These are phyloP conservation scores for Lotus japonicus DNA, from an alignment of 306 rosid genomes.

Conservation along the genomic window DNA sequence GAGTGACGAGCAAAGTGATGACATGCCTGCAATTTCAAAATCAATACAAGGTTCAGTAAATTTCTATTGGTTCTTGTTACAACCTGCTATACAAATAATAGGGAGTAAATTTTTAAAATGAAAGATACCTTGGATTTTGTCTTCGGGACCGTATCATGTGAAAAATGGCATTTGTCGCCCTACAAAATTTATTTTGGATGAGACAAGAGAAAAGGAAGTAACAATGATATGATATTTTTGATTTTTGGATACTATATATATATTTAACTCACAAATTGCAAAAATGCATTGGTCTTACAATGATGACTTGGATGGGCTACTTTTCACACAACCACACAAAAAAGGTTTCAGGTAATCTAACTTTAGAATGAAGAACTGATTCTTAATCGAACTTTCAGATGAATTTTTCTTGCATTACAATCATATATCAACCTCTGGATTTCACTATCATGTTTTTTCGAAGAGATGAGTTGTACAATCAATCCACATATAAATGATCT, in stretches of 20 bases:
- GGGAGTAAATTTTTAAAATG: background rate
- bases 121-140: constrained; percentile 67
- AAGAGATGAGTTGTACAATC: background rate
- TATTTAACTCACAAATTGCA: background rate
- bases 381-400: background rate
- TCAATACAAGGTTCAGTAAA: background rate
- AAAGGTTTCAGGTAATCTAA: background rate
- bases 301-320: background rate
- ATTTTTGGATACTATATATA: background rate
- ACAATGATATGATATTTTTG: background rate
- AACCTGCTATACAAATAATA: background rate
- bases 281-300: background rate
- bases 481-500: background rate
- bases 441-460: background rate
- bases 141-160: constrained; percentile 65
- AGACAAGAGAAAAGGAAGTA: constrained; percentile 13
- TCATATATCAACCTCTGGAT: background rate
- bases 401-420: background rate
- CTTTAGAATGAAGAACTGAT: constrained; percentile 1
- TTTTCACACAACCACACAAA: background rate
- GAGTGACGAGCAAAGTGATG: constrained; percentile 53
- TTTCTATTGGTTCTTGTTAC: background rate
- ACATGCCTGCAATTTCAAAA: constrained; percentile 69
- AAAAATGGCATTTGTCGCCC: constrained; percentile 84
- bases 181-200: constrained; percentile 30